These are phyloP conservation scores for Angomonas ambiguus DNA, from an alignment of 208 protist genomes.

Conservation along the genomic window DNA sequence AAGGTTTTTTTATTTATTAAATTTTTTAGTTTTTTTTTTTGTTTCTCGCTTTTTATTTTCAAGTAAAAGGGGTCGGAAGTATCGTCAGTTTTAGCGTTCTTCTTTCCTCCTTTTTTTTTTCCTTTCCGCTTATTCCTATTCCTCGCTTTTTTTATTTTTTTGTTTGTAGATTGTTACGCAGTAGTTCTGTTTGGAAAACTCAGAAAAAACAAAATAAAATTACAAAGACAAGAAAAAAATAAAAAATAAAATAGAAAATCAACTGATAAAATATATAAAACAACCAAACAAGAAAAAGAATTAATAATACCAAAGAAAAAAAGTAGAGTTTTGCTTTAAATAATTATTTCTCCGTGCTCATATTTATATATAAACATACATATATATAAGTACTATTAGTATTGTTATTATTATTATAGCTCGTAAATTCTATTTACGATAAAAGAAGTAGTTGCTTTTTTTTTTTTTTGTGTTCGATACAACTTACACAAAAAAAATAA, in stretches of 20 bases:
- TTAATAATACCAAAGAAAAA: conserved; percentile 11
- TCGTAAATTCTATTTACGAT: neutral
- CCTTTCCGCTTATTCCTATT: no score
- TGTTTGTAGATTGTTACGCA: no score
- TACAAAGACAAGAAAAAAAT: no score
- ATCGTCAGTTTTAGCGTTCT: no score
- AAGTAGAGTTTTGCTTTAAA: no score
- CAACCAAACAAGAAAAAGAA: neutral
- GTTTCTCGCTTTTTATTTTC: no score
- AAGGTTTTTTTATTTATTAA: neutral
- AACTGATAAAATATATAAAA: neutral
- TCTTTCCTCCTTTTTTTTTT: no score
- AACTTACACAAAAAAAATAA: neutral
- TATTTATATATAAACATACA: no score
- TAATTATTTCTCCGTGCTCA: no score
- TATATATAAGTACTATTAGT: neutral
- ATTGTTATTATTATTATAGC: neutral
- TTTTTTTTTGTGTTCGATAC: conserved; percentile 10
- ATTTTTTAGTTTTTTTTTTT: neutral
- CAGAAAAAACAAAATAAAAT: neutral
- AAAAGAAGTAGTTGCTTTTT: neutral
- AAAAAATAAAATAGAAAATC: no score
- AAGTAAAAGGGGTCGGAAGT: no score
- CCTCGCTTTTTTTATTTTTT: no score
- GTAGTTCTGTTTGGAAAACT: neutral